Conservation (phyloP, 768 basidiomycete genomes). For the Hydnum rufescens region DNA sequence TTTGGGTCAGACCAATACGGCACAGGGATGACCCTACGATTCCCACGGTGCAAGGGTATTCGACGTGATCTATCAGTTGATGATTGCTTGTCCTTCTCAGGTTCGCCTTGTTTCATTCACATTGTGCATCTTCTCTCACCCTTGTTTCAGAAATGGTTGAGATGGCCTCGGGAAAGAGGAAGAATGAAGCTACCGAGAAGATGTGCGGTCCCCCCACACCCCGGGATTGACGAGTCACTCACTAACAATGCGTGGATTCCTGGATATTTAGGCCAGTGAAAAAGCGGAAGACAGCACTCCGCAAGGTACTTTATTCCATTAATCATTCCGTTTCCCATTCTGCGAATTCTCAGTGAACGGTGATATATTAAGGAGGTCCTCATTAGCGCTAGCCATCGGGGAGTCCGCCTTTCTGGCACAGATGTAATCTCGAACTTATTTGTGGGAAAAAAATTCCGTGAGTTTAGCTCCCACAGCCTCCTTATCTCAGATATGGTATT, state of each 20-base stretch:
- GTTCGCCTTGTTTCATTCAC: slow-evolving; percentile 13
- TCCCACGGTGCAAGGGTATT: slow-evolving; percentile 67
- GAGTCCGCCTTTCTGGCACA: slow-evolving; percentile 40
- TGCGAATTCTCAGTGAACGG: neutral
- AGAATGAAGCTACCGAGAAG: no score
- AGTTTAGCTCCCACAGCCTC: slow-evolving; percentile 15
- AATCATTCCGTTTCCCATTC: no score
- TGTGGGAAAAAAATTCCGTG: slow-evolving; percentile 60
- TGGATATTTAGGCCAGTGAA: slow-evolving; percentile 24
- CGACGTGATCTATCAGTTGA: slow-evolving; percentile 55
- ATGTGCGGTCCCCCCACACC: no score
- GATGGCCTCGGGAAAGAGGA: slow-evolving; percentile 7
- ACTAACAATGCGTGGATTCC: no score
- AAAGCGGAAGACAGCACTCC: slow-evolving; percentile 33
- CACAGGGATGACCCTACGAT: slow-evolving; percentile 78
- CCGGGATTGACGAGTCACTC: no score
- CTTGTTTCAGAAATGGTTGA: slow-evolving; percentile 3
- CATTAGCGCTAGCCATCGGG: slow-evolving; percentile 40
- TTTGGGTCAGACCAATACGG: slow-evolving; percentile 50
- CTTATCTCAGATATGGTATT: slow-evolving; percentile 1
- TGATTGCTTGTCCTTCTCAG: slow-evolving; percentile 54
- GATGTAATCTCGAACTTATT: slow-evolving; percentile 47
- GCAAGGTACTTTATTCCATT: no score
- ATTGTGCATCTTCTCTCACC: neutral
- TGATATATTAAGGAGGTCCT: slow-evolving; percentile 15